Conservation (phyloP, 1,284 basidiomycete genomes). For the Termitomyces sp. region DNA sequence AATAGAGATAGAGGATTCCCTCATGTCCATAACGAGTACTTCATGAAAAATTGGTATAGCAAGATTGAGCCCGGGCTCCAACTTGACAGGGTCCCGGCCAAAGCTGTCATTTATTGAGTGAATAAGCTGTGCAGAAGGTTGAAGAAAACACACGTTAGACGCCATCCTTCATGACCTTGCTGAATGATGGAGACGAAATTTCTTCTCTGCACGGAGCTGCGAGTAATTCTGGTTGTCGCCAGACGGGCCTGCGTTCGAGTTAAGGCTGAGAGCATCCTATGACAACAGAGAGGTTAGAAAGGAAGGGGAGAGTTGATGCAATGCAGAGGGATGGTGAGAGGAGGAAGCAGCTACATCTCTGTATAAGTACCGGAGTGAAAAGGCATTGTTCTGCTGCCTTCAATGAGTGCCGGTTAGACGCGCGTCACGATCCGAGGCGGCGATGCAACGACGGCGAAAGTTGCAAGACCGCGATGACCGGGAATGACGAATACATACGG, state of each 20-base stretch:
- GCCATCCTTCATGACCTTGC: conserved; percentile 47
- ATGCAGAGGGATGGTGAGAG: not conserved
- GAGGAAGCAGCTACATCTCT: not conserved
- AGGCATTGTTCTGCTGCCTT: not conserved
- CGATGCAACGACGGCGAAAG: no score
- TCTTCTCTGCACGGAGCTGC: conserved; percentile 5
- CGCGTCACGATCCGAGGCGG: not conserved
- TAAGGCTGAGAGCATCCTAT: conserved; percentile 4
- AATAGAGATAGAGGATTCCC: conserved; percentile 41
- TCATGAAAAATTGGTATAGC: conserved; percentile 41
- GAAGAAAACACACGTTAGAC: conserved; percentile 31
- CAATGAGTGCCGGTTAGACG: not conserved
- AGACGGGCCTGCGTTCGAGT: conserved; percentile 2
- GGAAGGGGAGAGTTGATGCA: not conserved
- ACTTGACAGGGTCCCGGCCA: conserved; percentile 37
- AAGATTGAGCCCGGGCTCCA: conserved; percentile 40
- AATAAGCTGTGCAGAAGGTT: not conserved
- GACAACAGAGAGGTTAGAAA: not conserved
- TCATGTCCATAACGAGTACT: conserved; percentile 39
- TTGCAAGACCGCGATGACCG: not conserved
- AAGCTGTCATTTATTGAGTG: conserved; percentile 24
- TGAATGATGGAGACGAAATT: conserved; percentile 41
- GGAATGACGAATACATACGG: not conserved
- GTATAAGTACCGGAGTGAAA: not conserved
- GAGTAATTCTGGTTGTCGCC: not conserved